Evolutionary conservation across 2,329 filamentous ascomycete species (phyloP).

Genomic region (Massarina eburnea): DNA sequence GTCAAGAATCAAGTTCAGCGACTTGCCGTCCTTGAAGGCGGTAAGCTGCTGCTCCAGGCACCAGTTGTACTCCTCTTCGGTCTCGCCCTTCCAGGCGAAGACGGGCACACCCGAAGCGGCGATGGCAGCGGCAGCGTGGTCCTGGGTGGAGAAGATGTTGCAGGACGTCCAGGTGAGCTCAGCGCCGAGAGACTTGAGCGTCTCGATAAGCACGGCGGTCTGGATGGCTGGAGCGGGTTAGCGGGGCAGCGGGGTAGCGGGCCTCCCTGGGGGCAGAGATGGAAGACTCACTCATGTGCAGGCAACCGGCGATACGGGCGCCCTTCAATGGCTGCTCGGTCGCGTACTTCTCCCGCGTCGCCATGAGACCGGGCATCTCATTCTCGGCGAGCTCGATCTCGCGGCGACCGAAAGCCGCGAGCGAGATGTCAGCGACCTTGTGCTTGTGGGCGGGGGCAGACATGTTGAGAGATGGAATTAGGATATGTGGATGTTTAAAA

Average conservation of each 20-base stretch:
- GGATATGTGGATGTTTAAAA: constrained; percentile 1
- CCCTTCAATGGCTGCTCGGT: constrained; percentile 90
- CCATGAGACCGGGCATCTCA: constrained; percentile 95
- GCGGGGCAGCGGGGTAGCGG: constrained; percentile 11
- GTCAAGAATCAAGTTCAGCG: constrained; percentile 98
- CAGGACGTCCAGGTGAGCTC: constrained; percentile 99
- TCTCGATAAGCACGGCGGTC: constrained; percentile 99
- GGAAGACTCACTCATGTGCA: constrained; percentile 80
- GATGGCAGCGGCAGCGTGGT: constrained; percentile 97
- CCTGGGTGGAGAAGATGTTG: constrained; percentile 99
- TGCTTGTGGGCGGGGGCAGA: constrained; percentile 84
- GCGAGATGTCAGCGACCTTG: constrained; percentile 97
- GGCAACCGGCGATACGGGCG: constrained; percentile 93
- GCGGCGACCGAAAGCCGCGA: constrained; percentile 97
- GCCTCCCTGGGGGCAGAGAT: too few relatives aligned
- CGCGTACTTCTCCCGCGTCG: constrained; percentile 89
- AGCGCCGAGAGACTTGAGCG: constrained; percentile 87
- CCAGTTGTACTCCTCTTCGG: constrained; percentile 99
- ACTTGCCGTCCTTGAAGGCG: constrained; percentile 95
- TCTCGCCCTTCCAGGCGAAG: constrained; percentile 85
- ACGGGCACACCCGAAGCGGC: constrained; percentile 91
- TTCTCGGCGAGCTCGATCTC: constrained; percentile 97
- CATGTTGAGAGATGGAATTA: constrained; percentile 50
- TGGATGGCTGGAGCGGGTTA: constrained; percentile 70
- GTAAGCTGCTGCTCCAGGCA: constrained; percentile 97